Evolutionary conservation across 1,139 yeast genomes (phyloP).

Genomic region (Geotrichum reessii): DNA sequence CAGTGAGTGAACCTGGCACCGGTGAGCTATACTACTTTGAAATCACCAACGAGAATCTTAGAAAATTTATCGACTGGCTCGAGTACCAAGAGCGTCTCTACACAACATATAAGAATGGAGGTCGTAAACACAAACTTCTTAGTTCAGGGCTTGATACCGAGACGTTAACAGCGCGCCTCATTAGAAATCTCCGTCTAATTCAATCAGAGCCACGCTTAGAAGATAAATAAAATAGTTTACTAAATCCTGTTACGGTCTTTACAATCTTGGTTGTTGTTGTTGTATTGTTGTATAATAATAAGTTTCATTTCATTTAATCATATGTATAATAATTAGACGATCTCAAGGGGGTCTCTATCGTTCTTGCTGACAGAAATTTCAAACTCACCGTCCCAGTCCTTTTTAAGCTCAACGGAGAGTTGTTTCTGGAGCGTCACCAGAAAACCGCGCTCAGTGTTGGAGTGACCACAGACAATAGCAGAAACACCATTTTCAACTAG

Average conservation of each 20-base stretch:
- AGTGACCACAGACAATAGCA: slow-evolving; percentile 77
- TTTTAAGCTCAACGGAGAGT: slow-evolving; percentile 41
- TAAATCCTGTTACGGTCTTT: not conserved
- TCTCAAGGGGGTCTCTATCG: slow-evolving; percentile 54
- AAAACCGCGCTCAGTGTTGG: slow-evolving; percentile 90
- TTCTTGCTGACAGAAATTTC: slow-evolving; percentile 45
- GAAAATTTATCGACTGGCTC: slow-evolving; percentile 5
- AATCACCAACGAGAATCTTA: not conserved
- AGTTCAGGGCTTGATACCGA: slow-evolving; percentile 9
- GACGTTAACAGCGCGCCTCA: not conserved
- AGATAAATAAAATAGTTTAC: not conserved
- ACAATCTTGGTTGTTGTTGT: not conserved
- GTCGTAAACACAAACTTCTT: slow-evolving; percentile 5
- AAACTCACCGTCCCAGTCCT: slow-evolving; percentile 33
- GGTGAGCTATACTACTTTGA: slow-evolving; percentile 14
- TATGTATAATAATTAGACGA: slow-evolving; percentile 27
- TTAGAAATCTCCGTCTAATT: not conserved
- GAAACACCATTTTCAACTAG: slow-evolving; percentile 67
- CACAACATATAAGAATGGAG: slow-evolving; percentile 1
- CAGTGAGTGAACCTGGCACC: slow-evolving; percentile 8
- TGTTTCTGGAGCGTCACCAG: slow-evolving; percentile 49
- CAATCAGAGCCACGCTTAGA: not conserved
- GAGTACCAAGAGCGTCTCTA: slow-evolving; percentile 12
- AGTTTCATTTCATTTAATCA: not conserved
- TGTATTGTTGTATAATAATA: not conserved